These are phyloP conservation scores for Stentor roeselii DNA, from an alignment of 73 alveolate species.

Conservation along the genomic window DNA sequence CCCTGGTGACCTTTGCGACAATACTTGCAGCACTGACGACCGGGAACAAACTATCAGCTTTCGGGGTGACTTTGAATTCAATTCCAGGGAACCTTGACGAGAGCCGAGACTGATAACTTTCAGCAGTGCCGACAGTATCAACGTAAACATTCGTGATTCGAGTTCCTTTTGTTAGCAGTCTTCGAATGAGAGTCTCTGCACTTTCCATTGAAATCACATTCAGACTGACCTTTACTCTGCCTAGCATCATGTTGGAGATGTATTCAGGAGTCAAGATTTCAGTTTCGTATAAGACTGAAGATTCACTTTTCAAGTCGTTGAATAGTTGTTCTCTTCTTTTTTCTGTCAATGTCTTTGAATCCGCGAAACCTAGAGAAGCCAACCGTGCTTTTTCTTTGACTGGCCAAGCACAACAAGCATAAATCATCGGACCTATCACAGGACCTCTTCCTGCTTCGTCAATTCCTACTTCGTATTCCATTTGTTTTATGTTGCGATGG, in stretches of 20 bases:
- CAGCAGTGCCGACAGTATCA: constrained; percentile 97
- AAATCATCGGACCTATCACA: constrained; percentile 96
- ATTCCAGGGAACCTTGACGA: constrained; percentile 39
- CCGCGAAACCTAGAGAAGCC: constrained; percentile 53
- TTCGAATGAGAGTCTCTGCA: constrained; percentile 74
- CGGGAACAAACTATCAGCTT: constrained; percentile 90
- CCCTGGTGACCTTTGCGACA: constrained; percentile 95
- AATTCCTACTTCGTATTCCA: constrained; percentile 75
- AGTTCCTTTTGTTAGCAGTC: constrained; percentile 54
- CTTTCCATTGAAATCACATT: constrained; percentile 87
- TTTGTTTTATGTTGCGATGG: neutral
- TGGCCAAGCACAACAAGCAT: constrained; percentile 90
- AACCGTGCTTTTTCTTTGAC: constrained; percentile 41
- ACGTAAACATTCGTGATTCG: constrained; percentile 64
- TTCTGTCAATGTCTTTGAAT: constrained; percentile 83
- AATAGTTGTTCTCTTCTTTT: constrained; percentile 72
- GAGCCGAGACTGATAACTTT: constrained; percentile 54
- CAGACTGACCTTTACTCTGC: constrained; percentile 61
- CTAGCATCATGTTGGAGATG: constrained; percentile 69
- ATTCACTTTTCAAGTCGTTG: constrained; percentile 45
- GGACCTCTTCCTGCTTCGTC: constrained; percentile 99
- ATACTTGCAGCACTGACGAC: constrained; percentile 97
- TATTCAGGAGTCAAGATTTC: constrained; percentile 60
- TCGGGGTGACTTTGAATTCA: constrained; percentile 77
- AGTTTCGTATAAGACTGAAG: constrained; percentile 56